phyloP scores from a whole-genome alignment of 306 rosid genomes.

The Mucuna pruriens region DNA sequence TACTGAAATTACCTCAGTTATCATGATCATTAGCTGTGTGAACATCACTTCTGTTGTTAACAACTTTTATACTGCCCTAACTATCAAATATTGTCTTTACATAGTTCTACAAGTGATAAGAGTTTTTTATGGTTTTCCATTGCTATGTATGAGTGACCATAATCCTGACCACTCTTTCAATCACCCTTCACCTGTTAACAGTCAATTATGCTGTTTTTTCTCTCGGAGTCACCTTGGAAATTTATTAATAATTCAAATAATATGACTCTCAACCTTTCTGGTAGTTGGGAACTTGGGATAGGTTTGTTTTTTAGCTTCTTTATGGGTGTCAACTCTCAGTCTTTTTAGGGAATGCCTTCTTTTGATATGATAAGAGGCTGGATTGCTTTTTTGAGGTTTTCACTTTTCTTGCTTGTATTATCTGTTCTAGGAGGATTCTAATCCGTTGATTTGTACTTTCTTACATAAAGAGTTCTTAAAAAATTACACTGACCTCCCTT shows the following conservation, averaged over 20 bases:
- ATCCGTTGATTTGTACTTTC: background rate
- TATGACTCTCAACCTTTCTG: background rate
- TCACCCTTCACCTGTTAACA: background rate
- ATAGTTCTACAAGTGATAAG: background rate
- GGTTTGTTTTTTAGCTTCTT: background rate
- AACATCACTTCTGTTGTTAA: background rate
- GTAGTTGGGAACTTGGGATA: background rate
- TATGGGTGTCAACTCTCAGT: background rate
- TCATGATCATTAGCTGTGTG: background rate
- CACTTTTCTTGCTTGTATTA: background rate
- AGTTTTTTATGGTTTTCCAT: background rate
- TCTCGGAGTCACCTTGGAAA: background rate
- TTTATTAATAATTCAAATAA: background rate
- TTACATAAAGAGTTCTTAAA: background rate
- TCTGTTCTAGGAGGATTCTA: background rate
- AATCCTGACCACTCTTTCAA: background rate
- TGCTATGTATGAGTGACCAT: background rate
- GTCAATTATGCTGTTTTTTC: background rate
- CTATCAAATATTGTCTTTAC: background rate
- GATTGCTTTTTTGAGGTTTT: conserved; percentile 3
- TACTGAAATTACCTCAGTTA: background rate
- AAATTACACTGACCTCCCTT: background rate
- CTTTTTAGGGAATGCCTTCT: background rate
- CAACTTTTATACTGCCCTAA: background rate
- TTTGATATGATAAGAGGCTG: background rate